phyloP scores from a whole-genome alignment of 2,329 filamentous ascomycete genomes.

The Remersonia thermophila region DNA sequence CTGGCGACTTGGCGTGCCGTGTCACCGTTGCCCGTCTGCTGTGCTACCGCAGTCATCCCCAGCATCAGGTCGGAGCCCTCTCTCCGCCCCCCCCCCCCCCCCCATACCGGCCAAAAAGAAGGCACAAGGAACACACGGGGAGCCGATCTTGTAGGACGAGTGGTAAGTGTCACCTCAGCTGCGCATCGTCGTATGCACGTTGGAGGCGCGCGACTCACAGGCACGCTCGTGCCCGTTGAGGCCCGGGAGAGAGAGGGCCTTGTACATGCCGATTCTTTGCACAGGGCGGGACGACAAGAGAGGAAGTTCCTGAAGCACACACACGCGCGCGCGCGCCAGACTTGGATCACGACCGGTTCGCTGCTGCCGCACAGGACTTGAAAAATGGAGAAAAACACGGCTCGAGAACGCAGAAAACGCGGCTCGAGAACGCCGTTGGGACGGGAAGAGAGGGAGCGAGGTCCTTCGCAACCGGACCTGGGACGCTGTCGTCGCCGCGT shows the following conservation, averaged over 20 bases:
- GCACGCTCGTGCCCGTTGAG: too few relatives aligned
- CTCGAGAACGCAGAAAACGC: background rate
- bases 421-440: background rate
- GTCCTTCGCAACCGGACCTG: constrained; percentile 10
- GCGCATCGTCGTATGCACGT: constrained; percentile 1
- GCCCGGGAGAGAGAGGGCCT: too few relatives aligned
- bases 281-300: too few relatives aligned
- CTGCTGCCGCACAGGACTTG: too few relatives aligned
- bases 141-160: constrained; percentile 5
- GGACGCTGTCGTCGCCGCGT: background rate
- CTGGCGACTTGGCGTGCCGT: too few relatives aligned
- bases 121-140: constrained; percentile 3
- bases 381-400: background rate
- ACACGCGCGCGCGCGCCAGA: too few relatives aligned
- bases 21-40: too few relatives aligned
- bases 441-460: background rate
- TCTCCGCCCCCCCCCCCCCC: too few relatives aligned
- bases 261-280: too few relatives aligned
- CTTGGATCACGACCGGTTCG: constrained; percentile 1
- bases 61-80: too few relatives aligned
- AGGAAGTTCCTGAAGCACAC: too few relatives aligned
- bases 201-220: background rate
- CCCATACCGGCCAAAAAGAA: background rate
- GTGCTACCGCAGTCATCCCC: too few relatives aligned
- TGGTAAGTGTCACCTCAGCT: constrained; percentile 7